Evolutionary conservation across 106 monocot species (phyloP).

Genomic region (Platanthera zijinensis): DNA sequence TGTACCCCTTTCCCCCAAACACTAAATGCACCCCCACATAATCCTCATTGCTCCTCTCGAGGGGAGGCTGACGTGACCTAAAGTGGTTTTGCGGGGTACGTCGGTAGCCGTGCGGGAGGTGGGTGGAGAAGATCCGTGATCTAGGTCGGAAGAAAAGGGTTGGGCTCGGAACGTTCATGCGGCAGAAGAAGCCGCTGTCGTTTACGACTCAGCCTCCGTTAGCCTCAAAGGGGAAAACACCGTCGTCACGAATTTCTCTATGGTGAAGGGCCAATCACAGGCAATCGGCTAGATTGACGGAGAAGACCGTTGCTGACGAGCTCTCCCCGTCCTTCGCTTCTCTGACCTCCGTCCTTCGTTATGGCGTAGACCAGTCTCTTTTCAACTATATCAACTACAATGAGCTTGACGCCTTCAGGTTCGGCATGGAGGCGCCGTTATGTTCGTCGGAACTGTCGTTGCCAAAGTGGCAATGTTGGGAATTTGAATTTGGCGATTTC

Average conservation of each 20-base stretch:
- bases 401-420: slow-evolving; percentile 14
- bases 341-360: slow-evolving; percentile 12
- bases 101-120: slow-evolving; percentile 26
- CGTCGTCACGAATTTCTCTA: slow-evolving; percentile 7
- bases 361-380: slow-evolving; percentile 2
- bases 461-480: neutral
- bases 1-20: too few relatives aligned
- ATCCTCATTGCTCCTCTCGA: too few relatives aligned
- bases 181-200: slow-evolving; percentile 9
- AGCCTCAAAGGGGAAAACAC: slow-evolving; percentile 9
- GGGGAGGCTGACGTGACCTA: neutral
- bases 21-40: too few relatives aligned
- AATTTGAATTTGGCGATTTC: slow-evolving; percentile 14
- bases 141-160: slow-evolving; percentile 2
- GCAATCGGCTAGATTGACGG: neutral
- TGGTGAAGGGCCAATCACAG: neutral
- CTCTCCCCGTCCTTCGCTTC: neutral
- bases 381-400: slow-evolving; percentile 7
- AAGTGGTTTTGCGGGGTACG: slow-evolving; percentile 14
- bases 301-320: neutral
- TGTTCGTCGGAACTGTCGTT: slow-evolving; percentile 7
- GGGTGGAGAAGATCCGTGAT: slow-evolving; percentile 47
- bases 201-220: slow-evolving; percentile 18
- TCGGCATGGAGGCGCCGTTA: slow-evolving; percentile 17
- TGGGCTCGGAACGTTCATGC: slow-evolving; percentile 16